Base-by-base conservation (phyloP, 2,329 filamentous ascomycete species). In the Pseudocercospora fuligena region DNA sequence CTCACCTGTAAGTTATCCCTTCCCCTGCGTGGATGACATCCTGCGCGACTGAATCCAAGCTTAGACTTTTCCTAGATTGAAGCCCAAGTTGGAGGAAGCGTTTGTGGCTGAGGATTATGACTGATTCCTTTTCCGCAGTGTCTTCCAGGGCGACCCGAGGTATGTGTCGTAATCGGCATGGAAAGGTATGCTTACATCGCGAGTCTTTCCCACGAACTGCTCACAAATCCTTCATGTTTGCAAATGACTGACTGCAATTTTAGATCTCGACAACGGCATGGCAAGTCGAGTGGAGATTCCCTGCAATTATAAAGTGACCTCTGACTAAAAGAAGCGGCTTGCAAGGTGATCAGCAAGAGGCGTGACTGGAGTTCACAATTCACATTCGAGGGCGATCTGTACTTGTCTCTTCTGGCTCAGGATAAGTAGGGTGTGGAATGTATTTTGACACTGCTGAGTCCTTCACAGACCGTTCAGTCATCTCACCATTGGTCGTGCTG, bases 1-100 rank as follows among this genome's bases (percentile, higher is more conserved):
- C 71, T 51, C 78, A 80, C 65, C 67, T 80, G 78, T 80, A 73
- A 77, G 78, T 78, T 49, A 5, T 65, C 57, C 49, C 36, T 46
- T 59, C 25, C 49, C 61, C 47, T 2, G 49, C 46, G 19, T 33
- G 46, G 27, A 25, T 46, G 46, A 53, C 64, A 49, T 66, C 62
- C 67, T 60, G 53, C 54, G 61, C 65, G 67, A 70, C 70, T 69
- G 64, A 70, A 68, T 40, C 65, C 49, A 62, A 57, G 68, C 69
- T 71, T 70, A 72, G 70, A 69, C 63, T 58, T 60, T 72, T 72
- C 63, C 62, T 72, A 72, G 70, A 72, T 68, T 72, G 54, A 70
- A 69, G 66, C 68, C 70, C 21, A 66, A 65, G 40, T 49, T 70
- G 66, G 66, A 68, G 60, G 62, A 60, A 43, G 56, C 65, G 46